phyloP scores from a whole-genome alignment of 192 early-diverging fungal genomes.

The Backusella macrospora region DNA sequence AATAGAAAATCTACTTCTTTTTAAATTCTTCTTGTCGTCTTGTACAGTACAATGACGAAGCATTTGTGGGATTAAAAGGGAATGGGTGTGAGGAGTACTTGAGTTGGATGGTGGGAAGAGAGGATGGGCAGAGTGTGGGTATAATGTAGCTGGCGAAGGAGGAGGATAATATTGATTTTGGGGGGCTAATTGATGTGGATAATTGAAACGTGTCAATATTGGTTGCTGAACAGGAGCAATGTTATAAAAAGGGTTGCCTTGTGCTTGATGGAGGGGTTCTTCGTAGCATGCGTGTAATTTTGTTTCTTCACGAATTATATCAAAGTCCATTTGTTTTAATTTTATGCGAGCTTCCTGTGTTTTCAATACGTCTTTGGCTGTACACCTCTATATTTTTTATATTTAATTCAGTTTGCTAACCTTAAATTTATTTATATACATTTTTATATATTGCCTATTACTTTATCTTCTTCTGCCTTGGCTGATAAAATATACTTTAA shows the following conservation, averaged over 20 bases:
- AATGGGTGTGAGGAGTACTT: neutral
- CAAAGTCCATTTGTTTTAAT: slow-evolving; percentile 28
- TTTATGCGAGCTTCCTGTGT: slow-evolving; percentile 30
- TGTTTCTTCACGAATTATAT: slow-evolving; percentile 26
- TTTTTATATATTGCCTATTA: neutral
- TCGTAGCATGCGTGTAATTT: slow-evolving; percentile 11
- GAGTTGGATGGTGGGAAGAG: slow-evolving; percentile 14
- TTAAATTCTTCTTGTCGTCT: neutral
- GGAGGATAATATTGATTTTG: neutral
- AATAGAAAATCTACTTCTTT: slow-evolving; percentile 15
- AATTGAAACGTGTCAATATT: slow-evolving; percentile 26
- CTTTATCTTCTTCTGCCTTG: slow-evolving; percentile 26
- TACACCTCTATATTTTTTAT: neutral
- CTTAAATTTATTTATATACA: neutral
- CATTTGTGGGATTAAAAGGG: neutral
- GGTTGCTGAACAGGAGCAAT: slow-evolving; percentile 32
- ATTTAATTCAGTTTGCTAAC: neutral
- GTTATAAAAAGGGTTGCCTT: neutral
- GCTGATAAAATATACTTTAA: slow-evolving; percentile 24
- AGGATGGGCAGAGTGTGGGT: slow-evolving; percentile 28
- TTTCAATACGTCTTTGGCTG: slow-evolving; percentile 25
- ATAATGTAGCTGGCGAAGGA: slow-evolving; percentile 12
- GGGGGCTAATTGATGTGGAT: slow-evolving; percentile 2
- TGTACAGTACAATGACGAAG: neutral
- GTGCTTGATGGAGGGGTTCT: slow-evolving; percentile 10